phyloP scores from a whole-genome alignment of 176 grass and related monocot species.

The Otatea glauca region DNA sequence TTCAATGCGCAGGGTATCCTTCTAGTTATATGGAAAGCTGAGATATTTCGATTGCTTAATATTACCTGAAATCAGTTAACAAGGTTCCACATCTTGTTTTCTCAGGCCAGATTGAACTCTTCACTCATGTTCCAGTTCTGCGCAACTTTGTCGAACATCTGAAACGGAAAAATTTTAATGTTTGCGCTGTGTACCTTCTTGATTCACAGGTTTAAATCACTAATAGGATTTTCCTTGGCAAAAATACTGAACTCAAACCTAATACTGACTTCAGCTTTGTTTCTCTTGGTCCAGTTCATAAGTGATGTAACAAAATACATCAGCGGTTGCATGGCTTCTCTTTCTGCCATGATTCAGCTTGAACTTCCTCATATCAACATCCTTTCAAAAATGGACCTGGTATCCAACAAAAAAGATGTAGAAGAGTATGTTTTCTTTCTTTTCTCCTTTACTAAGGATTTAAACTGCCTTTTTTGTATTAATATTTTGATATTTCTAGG shows the following conservation, averaged over 20 bases:
- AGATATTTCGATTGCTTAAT: background rate
- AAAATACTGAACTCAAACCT: background rate
- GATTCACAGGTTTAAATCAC: constrained; percentile 85
- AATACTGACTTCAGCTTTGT: constrained; percentile 28
- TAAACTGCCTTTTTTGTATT: background rate
- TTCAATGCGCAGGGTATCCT: too few relatives aligned
- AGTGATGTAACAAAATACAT: constrained; percentile 98
- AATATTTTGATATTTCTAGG: constrained; percentile 48
- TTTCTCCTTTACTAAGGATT: background rate
- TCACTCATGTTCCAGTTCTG: constrained; percentile 90
- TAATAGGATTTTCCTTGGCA: constrained; percentile 18
- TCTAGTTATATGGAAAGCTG: background rate
- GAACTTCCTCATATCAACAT: constrained; percentile 98
- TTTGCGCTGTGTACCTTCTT: constrained; percentile 88
- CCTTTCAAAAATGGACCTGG: constrained; percentile 97
- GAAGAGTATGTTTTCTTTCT: constrained; percentile 68
- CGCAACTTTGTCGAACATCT: constrained; percentile 88
- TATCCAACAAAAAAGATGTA: constrained; percentile 83
- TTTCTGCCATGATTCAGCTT: constrained; percentile 98
- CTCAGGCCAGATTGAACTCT: constrained; percentile 97
- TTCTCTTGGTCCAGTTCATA: constrained; percentile 69
- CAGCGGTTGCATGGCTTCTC: constrained; percentile 95
- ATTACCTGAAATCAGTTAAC: constrained; percentile 25
- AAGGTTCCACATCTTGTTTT: constrained; percentile 41
- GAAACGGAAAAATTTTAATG: constrained; percentile 84